Percentiles rank a stretch among this genome's conserved stretches.
phyloP scores from a whole-genome alignment of 257 asterid species.

The Forsythia viridissima region DNA sequence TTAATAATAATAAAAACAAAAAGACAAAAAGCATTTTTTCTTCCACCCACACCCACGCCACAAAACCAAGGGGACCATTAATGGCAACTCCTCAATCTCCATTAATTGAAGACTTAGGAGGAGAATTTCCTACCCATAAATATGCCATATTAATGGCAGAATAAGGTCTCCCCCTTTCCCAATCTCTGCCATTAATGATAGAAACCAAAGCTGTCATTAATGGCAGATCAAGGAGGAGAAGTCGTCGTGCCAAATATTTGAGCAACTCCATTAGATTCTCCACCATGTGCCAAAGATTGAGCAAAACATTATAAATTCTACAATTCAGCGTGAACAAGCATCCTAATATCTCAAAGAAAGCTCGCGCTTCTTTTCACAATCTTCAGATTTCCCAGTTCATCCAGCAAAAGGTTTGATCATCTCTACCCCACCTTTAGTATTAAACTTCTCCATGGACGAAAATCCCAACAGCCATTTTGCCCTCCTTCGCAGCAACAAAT shows the following conservation, averaged over 20 bases:
- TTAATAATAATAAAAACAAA: too few relatives aligned
- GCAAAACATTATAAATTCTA: slow-evolving; percentile 64
- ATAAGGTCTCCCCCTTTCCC: too few relatives aligned
- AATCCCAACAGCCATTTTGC: slow-evolving; percentile 71
- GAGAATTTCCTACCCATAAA: too few relatives aligned
- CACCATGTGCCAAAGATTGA: slow-evolving; percentile 79
- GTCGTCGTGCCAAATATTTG: not conserved
- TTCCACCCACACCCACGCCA: too few relatives aligned
- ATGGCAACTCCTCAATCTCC: too few relatives aligned
- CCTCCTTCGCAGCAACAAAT: slow-evolving; percentile 75
- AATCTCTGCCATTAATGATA: too few relatives aligned
- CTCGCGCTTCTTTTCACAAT: slow-evolving; percentile 74
- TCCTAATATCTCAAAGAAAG: slow-evolving; percentile 64
- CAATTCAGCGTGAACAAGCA: slow-evolving; percentile 59
- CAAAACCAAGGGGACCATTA: too few relatives aligned
- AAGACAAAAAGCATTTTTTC: too few relatives aligned
- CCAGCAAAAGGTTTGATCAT: slow-evolving; percentile 24
- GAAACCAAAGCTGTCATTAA: too few relatives aligned
- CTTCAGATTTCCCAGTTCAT: slow-evolving; percentile 74
- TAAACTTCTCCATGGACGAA: slow-evolving; percentile 72
- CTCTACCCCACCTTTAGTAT: slow-evolving; percentile 47
- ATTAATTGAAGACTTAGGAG: too few relatives aligned
- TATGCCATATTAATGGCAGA: too few relatives aligned
- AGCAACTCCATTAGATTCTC: slow-evolving; percentile 84
- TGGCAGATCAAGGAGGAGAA: too few relatives aligned